Conservation (phyloP, 1,139 yeast species). For the Citeromyces siamensis region DNA sequence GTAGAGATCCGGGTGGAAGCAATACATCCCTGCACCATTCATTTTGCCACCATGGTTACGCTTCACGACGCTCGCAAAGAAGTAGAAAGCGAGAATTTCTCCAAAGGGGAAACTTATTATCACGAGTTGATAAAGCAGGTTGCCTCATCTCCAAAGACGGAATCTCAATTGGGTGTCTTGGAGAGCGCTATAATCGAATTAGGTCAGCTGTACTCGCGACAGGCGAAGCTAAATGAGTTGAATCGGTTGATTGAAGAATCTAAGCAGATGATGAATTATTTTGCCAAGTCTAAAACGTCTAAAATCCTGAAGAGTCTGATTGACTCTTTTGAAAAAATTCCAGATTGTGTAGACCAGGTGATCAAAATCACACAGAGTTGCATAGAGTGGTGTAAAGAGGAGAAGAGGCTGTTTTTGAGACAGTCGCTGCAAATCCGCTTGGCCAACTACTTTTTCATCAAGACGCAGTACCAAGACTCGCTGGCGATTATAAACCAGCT, state of each 20-base stretch:
- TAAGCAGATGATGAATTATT: constrained; percentile 51
- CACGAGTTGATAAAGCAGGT: constrained; percentile 22
- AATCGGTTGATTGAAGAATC: constrained; percentile 56
- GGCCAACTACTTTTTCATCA: constrained; percentile 59
- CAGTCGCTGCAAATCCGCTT: constrained; percentile 82
- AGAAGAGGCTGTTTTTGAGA: constrained; percentile 78
- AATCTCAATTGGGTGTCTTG: constrained; percentile 23
- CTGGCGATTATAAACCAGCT: constrained; percentile 59
- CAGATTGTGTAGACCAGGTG: constrained; percentile 59
- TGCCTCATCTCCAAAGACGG: constrained; percentile 15
- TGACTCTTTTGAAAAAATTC: constrained; percentile 63
- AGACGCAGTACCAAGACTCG: constrained; percentile 58
- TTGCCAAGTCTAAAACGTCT: constrained; percentile 93
- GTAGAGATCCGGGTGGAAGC: no score
- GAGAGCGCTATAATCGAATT: constrained; percentile 54
- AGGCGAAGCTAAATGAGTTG: constrained; percentile 36
- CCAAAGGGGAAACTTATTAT: constrained; percentile 47
- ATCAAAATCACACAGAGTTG: constrained; percentile 66
- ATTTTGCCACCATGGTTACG: constrained; percentile 11
- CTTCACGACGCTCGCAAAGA: constrained; percentile 51
- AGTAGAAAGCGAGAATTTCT: constrained; percentile 31
- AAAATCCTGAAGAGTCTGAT: constrained; percentile 70
- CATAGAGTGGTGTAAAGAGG: constrained; percentile 78
- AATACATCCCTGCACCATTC: not conserved
- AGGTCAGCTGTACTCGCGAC: constrained; percentile 41